Base-by-base conservation (phyloP, 1,284 basidiomycete species). In the Leccinum proliferum region DNA sequence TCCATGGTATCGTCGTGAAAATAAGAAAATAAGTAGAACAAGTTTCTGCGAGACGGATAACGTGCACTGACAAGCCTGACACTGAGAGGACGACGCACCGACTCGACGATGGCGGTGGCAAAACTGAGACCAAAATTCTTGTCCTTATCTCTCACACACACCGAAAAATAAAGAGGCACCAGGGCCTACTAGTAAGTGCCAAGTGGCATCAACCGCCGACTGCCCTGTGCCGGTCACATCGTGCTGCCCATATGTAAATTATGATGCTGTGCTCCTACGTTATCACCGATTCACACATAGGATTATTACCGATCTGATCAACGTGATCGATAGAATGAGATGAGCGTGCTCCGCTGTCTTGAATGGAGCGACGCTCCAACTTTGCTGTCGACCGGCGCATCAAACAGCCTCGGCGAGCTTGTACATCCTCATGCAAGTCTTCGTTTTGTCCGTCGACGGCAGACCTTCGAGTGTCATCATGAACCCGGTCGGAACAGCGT, bases 391-490 rank as follows among this genome's bases (percentile, higher is more conserved):
- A 35, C 35, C 0, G 35, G 35, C 14, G 37, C 37, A 39, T 39
- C 14, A 14, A 39, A 39, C 12, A 39, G 37, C 37, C 37, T 39
- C 37, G 6, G 14, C 21, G 21, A 12, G 39, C 77, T 99, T 98
- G 77, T 39, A 39, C 37, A 39, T 97, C 95, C 77, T 99, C 97
- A 76, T 99, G 96, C 63, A 99, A 79, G 77, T 99, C 97, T 77
- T 99, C 99, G 83, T 15, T 41, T 99, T 98, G 80, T 99, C 99
- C 9, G 96, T 98, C 34, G 96, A 97, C 10, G 96, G 96, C 57
- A 98, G 82, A 32, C 97, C 96, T 75, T 99, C 99, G 72, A 97
- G 81, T 7, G 94, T 96, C 93, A 98, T 96, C 79, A 98, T 81
- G 80, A 99, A 98, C 6, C 96, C 96, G 18, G 96, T 85, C 91